A percentile compares a stretch with the other conserved stretches of the same genome.
phyloP scores from a whole-genome alignment of 2,329 filamentous ascomycete genomes.

The Claviceps paspali region DNA sequence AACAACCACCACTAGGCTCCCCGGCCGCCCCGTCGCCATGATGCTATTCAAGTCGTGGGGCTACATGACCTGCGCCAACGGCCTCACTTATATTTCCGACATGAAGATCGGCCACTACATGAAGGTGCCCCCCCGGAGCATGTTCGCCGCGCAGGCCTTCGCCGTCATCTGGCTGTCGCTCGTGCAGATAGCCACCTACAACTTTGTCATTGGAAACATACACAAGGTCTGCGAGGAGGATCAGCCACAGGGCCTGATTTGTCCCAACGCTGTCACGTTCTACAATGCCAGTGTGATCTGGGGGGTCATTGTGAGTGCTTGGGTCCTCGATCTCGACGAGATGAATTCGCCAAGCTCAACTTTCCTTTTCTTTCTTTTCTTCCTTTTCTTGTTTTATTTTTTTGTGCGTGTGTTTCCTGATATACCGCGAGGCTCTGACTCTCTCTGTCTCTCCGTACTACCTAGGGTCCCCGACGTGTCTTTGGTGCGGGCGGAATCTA shows the following conservation, averaged over 20 bases:
- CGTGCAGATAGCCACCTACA: conserved; percentile 19
- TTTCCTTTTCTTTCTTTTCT: too few species aligned
- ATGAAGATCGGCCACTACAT: conserved; percentile 36
- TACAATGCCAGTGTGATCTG: conserved; percentile 43
- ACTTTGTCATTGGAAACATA: conserved; percentile 29
- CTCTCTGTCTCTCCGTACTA: too few species aligned
- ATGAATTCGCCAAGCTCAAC: too few species aligned
- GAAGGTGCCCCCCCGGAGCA: conserved; percentile 32
- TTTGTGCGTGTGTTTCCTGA: too few species aligned
- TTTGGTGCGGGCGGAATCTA: conserved; percentile 21
- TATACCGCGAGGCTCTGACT: too few species aligned
- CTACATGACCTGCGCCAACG: conserved; percentile 28
- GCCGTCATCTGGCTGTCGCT: conserved; percentile 20
- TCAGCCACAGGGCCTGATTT: conserved; percentile 35
- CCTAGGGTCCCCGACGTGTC: conserved; percentile 12
- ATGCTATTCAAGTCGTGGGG: conserved; percentile 32
- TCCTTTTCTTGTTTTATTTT: background rate
- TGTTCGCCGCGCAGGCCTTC: conserved; percentile 27
- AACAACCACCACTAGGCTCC: too few species aligned
- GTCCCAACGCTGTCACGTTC: conserved; percentile 40
- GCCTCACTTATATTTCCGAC: conserved; percentile 27
- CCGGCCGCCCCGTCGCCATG: conserved; percentile 29
- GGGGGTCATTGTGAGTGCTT: conserved; percentile 37
- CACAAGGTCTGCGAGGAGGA: conserved; percentile 30
- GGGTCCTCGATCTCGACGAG: too few species aligned